Evolutionary conservation across 1,284 basidiomycete genomes (phyloP), one percentile per base, ranked within the genome.

Genomic region (Rhodotorula sp.): DNA sequence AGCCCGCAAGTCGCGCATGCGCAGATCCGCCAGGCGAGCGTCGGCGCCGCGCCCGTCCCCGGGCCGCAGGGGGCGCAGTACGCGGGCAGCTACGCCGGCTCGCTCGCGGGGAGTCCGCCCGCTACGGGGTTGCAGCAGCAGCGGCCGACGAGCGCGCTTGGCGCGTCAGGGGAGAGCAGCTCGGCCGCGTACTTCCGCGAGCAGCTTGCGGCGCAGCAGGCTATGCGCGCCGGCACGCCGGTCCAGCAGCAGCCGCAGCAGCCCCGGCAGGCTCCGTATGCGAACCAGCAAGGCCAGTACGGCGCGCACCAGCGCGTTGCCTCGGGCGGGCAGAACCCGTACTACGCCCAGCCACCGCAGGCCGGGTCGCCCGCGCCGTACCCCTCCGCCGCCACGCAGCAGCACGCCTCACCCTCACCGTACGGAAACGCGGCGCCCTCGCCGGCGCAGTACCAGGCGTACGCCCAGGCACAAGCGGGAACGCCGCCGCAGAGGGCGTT

Each of bases 171-270:
- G 54, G 70, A 70, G 27, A 66, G 51, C 60, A 63, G 46, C 13
- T 53, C 67, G 27, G 70, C 62, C 19, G 46, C 73, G 3, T 65
- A 63, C 48, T 72, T 75, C 37, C 59, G 73, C 37, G 73, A 75
- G 59, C 73, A 75, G 68, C 51, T 62, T 10, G 51, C 51, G 36
- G 36, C 37, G 3, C 61, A 62, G 51, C 50, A 62, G 21, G 50
- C 50, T 2, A 32, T 54, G 61, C 61, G 50, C n/a, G 34, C 50
- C 21, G 37, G 9, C 22, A 50, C 48, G 1, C 48, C 60, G 13
- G 62, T 58, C 9, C 62, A 64, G 13, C 50, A 58, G 59, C 65
- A 36, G 6, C 50, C 37, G 19, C 61, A 61, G 34, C 58, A 56
- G 32, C 60, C 51, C 29, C 50, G 53, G 17, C 60, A 50, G 17